These are phyloP conservation scores for Akanthomyces lecanii DNA, from an alignment of 2,329 filamentous ascomycete species.

Conservation along the genomic window DNA sequence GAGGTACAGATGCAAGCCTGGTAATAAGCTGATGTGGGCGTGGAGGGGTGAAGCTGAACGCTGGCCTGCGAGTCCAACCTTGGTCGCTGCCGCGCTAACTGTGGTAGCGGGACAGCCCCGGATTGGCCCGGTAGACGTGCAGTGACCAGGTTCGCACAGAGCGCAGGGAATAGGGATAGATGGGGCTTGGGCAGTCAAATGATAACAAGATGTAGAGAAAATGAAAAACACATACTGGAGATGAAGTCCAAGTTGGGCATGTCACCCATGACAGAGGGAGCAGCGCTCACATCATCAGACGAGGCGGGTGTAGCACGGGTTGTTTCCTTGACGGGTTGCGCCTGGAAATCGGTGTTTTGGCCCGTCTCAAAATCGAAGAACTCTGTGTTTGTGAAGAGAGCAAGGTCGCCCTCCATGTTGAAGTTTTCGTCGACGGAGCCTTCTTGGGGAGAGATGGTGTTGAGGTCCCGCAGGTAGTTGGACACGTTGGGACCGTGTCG, in stretches of 20 bases:
- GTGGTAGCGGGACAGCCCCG: neutral
- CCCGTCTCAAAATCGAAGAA: constrained; percentile 75
- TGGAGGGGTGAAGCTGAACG: neutral
- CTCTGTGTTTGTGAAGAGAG: constrained; percentile 76
- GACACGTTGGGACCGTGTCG: constrained; percentile 83
- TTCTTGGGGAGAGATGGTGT: constrained; percentile 64
- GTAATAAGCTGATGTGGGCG: constrained; percentile 2
- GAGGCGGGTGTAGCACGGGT: constrained; percentile 31
- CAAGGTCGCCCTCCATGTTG: constrained; percentile 66
- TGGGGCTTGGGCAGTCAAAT: neutral
- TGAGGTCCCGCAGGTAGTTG: constrained; percentile 82
- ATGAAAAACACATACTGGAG: constrained; percentile 32
- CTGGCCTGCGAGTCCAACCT: neutral
- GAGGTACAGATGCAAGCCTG: constrained; percentile 14
- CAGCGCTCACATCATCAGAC: constrained; percentile 36
- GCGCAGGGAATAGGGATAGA: neutral
- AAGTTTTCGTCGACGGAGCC: constrained; percentile 51
- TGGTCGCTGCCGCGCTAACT: neutral
- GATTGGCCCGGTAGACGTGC: neutral
- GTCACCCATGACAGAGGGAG: constrained; percentile 41
- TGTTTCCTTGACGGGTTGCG: constrained; percentile 42
- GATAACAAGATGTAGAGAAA: neutral
- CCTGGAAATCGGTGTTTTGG: constrained; percentile 55
- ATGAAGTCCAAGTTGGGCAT: constrained; percentile 48
- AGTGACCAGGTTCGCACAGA: neutral